These are phyloP conservation scores for Linum lewisii DNA, from an alignment of 345 rosid genomes.

Conservation along the genomic window DNA sequence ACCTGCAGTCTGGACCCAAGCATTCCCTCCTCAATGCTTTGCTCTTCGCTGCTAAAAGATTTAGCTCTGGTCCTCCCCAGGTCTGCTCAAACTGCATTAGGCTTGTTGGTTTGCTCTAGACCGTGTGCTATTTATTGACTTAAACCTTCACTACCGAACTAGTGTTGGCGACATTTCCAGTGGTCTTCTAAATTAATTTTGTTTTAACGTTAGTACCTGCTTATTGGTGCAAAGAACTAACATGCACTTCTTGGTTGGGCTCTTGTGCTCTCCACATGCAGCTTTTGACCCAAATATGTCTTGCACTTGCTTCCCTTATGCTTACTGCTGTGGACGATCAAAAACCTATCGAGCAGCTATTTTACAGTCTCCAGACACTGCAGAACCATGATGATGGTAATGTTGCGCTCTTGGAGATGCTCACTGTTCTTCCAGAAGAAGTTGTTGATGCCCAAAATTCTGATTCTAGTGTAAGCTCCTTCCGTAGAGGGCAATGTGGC, in stretches of 20 bases:
- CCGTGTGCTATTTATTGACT: background rate
- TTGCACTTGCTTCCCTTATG: conserved; percentile 78
- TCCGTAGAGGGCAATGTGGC: conserved; percentile 49
- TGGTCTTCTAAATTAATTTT: background rate
- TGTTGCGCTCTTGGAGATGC: conserved; percentile 83
- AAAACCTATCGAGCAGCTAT: conserved; percentile 74
- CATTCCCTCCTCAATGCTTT: conserved; percentile 79
- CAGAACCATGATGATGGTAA: conserved; percentile 69
- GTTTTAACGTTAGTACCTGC: background rate
- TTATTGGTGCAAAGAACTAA: background rate
- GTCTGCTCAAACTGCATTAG: conserved; percentile 29
- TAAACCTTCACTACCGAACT: background rate
- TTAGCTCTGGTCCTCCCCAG: conserved; percentile 88
- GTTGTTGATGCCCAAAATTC: conserved; percentile 51
- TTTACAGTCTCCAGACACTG: conserved; percentile 68
- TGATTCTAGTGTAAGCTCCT: conserved; percentile 44
- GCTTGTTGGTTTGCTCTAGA: conserved; percentile 10
- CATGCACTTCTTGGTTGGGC: conserved; percentile 17
- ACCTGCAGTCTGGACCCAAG: conserved; percentile 54
- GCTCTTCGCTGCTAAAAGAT: conserved; percentile 74
- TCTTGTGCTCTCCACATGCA: conserved; percentile 30
- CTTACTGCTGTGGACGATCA: conserved; percentile 66
- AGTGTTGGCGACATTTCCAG: background rate
- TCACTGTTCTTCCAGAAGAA: conserved; percentile 93
- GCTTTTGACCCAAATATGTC: conserved; percentile 93